Evolutionary conservation across 345 rosid species (phyloP), one percentile per base, ranked within the genome.

Genomic region (Hibiscus syriacus): DNA sequence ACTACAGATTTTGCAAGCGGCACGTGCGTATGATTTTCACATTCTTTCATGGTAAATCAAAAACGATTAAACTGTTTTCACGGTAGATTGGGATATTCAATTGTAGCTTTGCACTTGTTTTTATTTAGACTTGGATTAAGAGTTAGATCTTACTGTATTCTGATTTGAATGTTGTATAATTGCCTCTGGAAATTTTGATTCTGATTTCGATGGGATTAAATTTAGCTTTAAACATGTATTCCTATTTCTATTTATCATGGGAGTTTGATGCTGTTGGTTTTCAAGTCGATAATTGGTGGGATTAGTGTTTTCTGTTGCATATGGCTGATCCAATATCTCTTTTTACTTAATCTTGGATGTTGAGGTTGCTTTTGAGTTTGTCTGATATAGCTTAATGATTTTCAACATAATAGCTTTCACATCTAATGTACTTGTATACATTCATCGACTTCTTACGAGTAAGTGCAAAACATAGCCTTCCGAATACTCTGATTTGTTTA

Each of bases 121-220:
- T 36, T 10, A 41, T 55, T 5, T 41, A 25, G 64, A 39, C 45
- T 55, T 39, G 11, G 54, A 39, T 68, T 55, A 27, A 68, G 53
- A 29, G 53, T 55, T 68, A 56, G 71, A 55, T 68, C 17, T 20
- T 62, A n/a, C 0, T 66, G 29, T 50, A 17, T 49, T 26, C 26
- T 26, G 27, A 41, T 55, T 68, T 55, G 8, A 54, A 14, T 9
- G 19, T 32, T 54, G 61, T 54, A 36, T 6, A 22, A 54, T 38
- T 30, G n/a, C n/a, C n/a, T n/a, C n/a, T n/a, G n/a, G n/a, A n/a
- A n/a, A n/a, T 38, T 38, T 38, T 1, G 8, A 34, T 20, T 34
- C 53, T 66, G 59, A 22, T 46, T 49, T 17, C 54, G 8, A 67
- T 22, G 59, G 13, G 34, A 53, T 38, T 58, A 41, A n/a, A 23